Base-by-base conservation (phyloP, 176 grass and related monocot species). In the Neostapfia colusana region DNA sequence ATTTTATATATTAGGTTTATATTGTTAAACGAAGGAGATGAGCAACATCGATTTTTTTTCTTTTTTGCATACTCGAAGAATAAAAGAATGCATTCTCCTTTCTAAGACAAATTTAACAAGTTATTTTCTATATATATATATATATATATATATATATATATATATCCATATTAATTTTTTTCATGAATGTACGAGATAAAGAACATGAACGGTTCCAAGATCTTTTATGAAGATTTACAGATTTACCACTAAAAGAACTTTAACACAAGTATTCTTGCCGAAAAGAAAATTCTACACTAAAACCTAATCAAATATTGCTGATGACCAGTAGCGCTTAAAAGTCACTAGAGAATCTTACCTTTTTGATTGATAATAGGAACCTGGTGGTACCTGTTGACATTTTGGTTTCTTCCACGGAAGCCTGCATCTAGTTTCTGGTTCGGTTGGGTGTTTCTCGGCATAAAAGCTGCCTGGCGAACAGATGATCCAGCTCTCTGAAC, bases 361-460 rank as follows among this genome's bases (percentile, higher is more conserved):
- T 93, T 93, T 59, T 77, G 66, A 42, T 83, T 85, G 59, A 24
- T 28, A 60, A 41, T 57, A 78, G 85, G 35, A 63, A 76, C 82
- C 68, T 88, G 91, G 40, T 86, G 61, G 55, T 74, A 70, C 50
- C 67, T 88, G 76, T 67, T 86, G 37, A 73, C 54, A 6, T 85
- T 87, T 74, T 88, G 85, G 27, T n/a, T n/a, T 79, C 82, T 83
- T 63, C 82, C 79, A 82, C 34, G 85, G 74, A 80, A 70, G 23
- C 23, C 23, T 34, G 67, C 24, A 18, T 90, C 42, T 84, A 85
- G 73, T 61, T 66, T 85, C 54, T 88, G 85, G 35, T 70, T 74
- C n/a, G 39, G 27, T 15, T 86, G 85, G 60, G 54, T 78, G 66
- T 81, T 84, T 82, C 84, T 93, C 74, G 85, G 74, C 48, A 82